These are phyloP conservation scores for Oryza australiensis DNA, from an alignment of 176 grass and related monocot genomes.

Conservation along the genomic window DNA sequence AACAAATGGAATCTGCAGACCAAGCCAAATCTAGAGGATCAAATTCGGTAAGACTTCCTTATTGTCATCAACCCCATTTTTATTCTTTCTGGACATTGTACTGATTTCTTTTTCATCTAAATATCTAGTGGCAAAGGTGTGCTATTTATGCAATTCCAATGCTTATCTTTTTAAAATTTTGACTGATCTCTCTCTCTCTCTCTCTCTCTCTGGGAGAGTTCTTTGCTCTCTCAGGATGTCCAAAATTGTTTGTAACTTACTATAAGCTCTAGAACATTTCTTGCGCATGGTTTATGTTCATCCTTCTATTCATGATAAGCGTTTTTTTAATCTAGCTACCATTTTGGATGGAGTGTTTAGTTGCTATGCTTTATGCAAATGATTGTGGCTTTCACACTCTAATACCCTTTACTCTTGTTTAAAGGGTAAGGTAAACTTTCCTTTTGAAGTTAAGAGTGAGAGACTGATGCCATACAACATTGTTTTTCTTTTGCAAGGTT, in stretches of 20 bases:
- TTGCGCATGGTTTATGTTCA: neutral
- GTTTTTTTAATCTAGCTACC: neutral
- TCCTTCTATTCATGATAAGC: neutral
- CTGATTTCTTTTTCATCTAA: neutral
- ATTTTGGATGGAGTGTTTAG: slow-evolving; percentile 9
- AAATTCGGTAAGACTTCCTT: slow-evolving; percentile 65
- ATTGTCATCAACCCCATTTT: slow-evolving; percentile 15
- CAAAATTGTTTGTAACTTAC: neutral
- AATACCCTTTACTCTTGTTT: slow-evolving; percentile 32
- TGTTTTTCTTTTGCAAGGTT: slow-evolving; percentile 54
- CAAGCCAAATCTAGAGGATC: slow-evolving; percentile 85
- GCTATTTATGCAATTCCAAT: neutral
- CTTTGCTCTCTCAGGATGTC: neutral
- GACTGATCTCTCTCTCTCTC: neutral
- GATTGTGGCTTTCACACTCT: neutral
- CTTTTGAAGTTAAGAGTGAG: neutral
- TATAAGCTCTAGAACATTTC: neutral
- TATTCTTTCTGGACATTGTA: neutral
- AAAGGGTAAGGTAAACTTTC: slow-evolving; percentile 27
- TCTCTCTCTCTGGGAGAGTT: neutral
- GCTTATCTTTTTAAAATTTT: neutral
- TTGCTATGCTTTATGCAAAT: slow-evolving; percentile 14
- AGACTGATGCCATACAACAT: slow-evolving; percentile 35
- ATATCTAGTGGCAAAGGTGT: neutral
- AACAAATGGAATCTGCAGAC: slow-evolving; percentile 82